Base-by-base conservation (phyloP, 768 basidiomycete species). In the Trametes cinnabarina region DNA sequence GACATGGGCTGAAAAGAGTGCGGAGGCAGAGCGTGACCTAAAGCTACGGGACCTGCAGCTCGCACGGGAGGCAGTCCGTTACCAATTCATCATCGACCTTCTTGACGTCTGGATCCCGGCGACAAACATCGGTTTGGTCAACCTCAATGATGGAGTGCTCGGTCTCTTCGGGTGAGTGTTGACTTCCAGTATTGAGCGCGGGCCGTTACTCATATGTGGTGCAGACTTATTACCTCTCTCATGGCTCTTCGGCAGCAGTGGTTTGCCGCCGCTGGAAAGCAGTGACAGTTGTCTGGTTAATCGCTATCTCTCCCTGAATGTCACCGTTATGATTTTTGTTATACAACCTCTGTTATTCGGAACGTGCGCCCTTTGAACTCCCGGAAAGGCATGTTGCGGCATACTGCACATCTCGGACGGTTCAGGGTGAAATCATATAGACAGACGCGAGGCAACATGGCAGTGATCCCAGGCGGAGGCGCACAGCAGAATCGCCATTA, bases 31-130 rank as follows among this genome's bases (percentile, higher is more conserved):
- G 60, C 77, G 86, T n/a, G 84, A 89, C 64, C 78, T 80, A 26
- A 85, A 77, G 66, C 74, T 88, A n/a, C 78, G 78, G 55, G 75
- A 81, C 15, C 68, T 92, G 10, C 65, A 89, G 86, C 40, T 49
- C 40, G 80, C 87, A 66, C 84, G 86, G 46, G 77, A 79, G 46
- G 83, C 81, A 5, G 80, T 86, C 28, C 83, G 86, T 26, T 82
- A 83, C 62, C 97, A 98, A 72, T 82, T 98, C 64, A 74, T 88
- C 53, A 85, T 91, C 58, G 97, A 99, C 71, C 67, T 84, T 19
- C 77, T 94, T 57, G 97, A 99, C 69, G 72, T 94, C 57, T 95
- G 88, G 86, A 85, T 95, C 65, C 97, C 97, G 5, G 90, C 93
- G 7, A 86, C 87, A 19, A 88, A 82, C 57, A 79, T 94, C 39